Evolutionary conservation across 768 basidiomycete genomes (phyloP).

Genomic region (Lentinus brumalis): DNA sequence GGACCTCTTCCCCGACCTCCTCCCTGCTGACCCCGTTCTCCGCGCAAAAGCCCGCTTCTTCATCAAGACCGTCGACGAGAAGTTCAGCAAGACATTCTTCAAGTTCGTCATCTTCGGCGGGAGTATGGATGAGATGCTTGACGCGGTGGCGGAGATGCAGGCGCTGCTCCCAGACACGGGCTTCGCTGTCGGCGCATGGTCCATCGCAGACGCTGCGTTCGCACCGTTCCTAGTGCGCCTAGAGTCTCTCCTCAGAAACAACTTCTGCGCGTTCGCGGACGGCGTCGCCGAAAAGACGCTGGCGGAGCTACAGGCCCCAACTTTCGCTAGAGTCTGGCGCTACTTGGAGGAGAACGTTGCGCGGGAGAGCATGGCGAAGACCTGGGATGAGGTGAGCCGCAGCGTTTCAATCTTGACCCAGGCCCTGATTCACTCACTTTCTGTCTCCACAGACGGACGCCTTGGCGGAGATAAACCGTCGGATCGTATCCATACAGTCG

Average conservation of each 20-base stretch:
- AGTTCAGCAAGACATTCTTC: constrained; percentile 41
- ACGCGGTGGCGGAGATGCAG: constrained; percentile 51
- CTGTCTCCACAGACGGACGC: too few relatives aligned
- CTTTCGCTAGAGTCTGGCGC: constrained; percentile 48
- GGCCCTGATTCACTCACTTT: too few relatives aligned
- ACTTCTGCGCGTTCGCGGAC: constrained; percentile 50
- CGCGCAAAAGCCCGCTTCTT: constrained; percentile 65
- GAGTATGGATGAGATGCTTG: constrained; percentile 43
- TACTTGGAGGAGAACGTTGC: constrained; percentile 41
- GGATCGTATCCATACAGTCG: too few relatives aligned
- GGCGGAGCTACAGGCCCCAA: constrained; percentile 43
- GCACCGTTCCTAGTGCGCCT: constrained; percentile 60
- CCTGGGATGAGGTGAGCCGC: too few relatives aligned
- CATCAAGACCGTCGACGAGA: constrained; percentile 51
- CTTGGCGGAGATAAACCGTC: too few relatives aligned
- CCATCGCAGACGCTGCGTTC: constrained; percentile 62
- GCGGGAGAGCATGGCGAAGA: too few relatives aligned
- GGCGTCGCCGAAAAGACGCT: constrained; percentile 49
- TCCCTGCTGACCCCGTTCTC: constrained; percentile 54
- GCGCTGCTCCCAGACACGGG: constrained; percentile 48
- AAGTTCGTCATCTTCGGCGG: constrained; percentile 35
- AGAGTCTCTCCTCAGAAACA: constrained; percentile 44
- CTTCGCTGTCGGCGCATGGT: constrained; percentile 47
- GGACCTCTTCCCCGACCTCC: constrained; percentile 53
- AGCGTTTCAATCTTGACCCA: too few relatives aligned